Conservation (phyloP, 2,329 filamentous ascomycete genomes). For the Daldinia sp. region DNA sequence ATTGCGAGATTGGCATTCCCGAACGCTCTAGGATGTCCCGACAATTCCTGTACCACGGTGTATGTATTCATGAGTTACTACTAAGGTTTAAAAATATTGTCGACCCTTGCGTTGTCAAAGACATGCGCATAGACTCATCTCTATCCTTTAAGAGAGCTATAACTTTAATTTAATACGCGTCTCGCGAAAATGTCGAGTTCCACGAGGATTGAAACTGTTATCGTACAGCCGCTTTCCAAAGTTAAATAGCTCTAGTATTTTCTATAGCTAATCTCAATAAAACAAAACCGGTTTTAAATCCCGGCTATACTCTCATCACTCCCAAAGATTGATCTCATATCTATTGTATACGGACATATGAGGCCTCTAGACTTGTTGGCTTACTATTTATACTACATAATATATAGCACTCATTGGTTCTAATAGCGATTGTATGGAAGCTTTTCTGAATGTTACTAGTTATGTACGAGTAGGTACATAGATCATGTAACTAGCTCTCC, state of each 20-base stretch:
- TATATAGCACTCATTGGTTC: background rate
- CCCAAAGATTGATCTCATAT: too few species aligned
- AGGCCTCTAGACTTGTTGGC: background rate
- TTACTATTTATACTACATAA: background rate
- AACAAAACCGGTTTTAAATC: too few species aligned
- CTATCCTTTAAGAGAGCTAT: too few species aligned
- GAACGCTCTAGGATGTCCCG: background rate
- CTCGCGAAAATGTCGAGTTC: too few species aligned
- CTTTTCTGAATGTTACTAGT: background rate
- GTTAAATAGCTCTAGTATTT: too few species aligned
- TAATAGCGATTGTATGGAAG: background rate
- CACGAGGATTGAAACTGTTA: too few species aligned
- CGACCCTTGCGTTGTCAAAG: too few species aligned
- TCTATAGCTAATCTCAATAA: too few species aligned
- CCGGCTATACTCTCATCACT: too few species aligned
- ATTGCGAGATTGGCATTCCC: background rate
- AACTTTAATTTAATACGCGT: too few species aligned
- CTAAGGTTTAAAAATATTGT: background rate
- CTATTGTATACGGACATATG: background rate
- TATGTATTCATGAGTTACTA: background rate
- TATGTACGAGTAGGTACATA: background rate
- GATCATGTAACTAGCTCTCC: conserved; percentile 9
- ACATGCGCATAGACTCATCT: too few species aligned
- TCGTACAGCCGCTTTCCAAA: too few species aligned
- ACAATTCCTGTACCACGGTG: background rate